Conservation (phyloP, 225 moss, liverwort and hornwort genomes). For the Pseudisothecium myosuroides region DNA sequence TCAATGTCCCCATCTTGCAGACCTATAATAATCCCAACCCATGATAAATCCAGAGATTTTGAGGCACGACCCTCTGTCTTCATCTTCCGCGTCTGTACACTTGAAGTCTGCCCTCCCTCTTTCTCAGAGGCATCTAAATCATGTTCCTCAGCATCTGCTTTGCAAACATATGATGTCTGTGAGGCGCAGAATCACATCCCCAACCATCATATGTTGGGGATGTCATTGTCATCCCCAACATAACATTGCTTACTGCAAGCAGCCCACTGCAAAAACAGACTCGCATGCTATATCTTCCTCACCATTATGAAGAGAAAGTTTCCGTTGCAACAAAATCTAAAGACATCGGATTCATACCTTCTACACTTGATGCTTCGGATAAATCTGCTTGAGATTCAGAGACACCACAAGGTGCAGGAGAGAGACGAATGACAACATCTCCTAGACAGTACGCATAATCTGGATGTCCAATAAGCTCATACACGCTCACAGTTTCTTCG, state of each 20-base stretch:
- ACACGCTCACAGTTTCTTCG: conserved; percentile 93
- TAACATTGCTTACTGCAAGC: neutral
- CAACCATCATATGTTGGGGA: neutral
- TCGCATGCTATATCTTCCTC: neutral
- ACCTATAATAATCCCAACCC: conserved; percentile 90
- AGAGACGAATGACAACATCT: conserved; percentile 87
- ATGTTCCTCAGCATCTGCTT: conserved; percentile 32
- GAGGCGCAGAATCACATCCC: neutral
- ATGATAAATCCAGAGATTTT: conserved; percentile 48
- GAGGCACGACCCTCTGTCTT: conserved; percentile 1
- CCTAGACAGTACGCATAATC: conserved; percentile 91
- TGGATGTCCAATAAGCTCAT: conserved; percentile 89
- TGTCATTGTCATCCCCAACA: neutral
- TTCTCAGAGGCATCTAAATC: conserved; percentile 20
- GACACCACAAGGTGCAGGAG: conserved; percentile 27
- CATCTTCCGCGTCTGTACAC: conserved; percentile 7
- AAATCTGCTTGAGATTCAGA: conserved; percentile 15
- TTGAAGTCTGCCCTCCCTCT: conserved; percentile 10
- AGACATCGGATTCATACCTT: conserved; percentile 20
- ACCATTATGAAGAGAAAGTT: neutral
- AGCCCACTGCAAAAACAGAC: neutral
- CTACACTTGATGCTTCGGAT: conserved; percentile 43
- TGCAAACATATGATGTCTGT: neutral
- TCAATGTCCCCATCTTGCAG: conserved; percentile 91
- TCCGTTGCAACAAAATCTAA: neutral